These are phyloP conservation scores for Phytophthora aleatoria DNA, from an alignment of 352 stramenopile genomes.

Conservation along the genomic window DNA sequence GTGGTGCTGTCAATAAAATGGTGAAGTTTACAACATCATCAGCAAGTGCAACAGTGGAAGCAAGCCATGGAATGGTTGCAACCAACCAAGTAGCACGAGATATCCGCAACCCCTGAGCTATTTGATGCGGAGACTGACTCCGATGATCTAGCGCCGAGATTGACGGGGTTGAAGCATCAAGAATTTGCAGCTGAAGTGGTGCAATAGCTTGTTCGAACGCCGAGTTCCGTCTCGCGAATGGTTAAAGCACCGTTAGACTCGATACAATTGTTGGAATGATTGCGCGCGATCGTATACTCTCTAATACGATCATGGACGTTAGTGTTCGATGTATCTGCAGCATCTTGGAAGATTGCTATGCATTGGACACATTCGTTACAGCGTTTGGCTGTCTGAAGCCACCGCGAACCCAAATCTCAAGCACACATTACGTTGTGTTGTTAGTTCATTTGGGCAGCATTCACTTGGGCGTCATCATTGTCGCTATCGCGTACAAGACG, in stretches of 20 bases:
- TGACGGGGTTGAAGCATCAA: not conserved
- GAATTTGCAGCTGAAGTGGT: not conserved
- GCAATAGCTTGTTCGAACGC: not conserved
- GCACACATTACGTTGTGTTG: constrained; percentile 1
- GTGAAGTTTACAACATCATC: constrained; percentile 7
- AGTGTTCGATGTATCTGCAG: constrained; percentile 9
- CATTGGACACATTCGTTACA: not conserved
- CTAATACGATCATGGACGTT: constrained; percentile 1
- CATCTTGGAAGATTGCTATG: not conserved
- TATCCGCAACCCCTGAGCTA: not conserved
- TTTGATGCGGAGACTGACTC: constrained; percentile 8
- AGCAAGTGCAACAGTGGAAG: not conserved
- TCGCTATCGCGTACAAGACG: not conserved
- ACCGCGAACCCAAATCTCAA: not conserved
- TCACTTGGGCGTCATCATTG: constrained; percentile 6
- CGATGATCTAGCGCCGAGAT: not conserved
- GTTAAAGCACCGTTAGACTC: not conserved
- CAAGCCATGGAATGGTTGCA: constrained; percentile 1
- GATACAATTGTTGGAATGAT: not conserved
- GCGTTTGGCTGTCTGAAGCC: not conserved
- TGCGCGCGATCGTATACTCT: constrained; percentile 4
- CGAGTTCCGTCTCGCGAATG: not conserved
- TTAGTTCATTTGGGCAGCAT: not conserved
- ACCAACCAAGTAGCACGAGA: not conserved
- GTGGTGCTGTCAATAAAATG: not conserved